phyloP scores from a whole-genome alignment of 345 rosid genomes.

The Pugionium cornutum region DNA sequence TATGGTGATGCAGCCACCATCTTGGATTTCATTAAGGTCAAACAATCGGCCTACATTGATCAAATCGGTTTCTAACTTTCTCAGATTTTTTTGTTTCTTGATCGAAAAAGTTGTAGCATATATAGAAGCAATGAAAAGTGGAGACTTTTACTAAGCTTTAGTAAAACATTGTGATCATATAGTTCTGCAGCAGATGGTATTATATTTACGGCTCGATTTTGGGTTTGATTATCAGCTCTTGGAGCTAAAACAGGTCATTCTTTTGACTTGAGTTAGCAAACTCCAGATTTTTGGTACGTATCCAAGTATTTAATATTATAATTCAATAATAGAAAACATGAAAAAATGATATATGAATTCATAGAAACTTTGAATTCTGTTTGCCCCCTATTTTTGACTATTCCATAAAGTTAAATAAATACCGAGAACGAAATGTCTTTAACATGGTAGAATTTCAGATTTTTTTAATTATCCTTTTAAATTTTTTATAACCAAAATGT shows the following conservation, averaged over 20 bases:
- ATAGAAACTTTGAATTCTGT: not conserved
- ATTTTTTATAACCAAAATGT: not conserved
- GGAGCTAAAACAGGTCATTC: not conserved
- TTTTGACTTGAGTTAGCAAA: not conserved
- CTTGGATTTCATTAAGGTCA: conserved; percentile 54
- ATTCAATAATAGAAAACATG: not conserved
- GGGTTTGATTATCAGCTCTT: not conserved
- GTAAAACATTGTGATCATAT: conserved; percentile 18
- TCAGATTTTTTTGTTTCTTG: not conserved
- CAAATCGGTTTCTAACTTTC: conserved; percentile 43
- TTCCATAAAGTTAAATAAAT: conserved; percentile 10
- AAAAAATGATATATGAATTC: not conserved
- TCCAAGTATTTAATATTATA: not conserved
- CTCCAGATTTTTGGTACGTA: not conserved
- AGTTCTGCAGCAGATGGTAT: not conserved
- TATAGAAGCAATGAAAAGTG: conserved; percentile 15
- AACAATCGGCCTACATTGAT: conserved; percentile 56
- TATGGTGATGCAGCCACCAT: conserved; percentile 64
- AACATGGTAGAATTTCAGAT: not conserved
- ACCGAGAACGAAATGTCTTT: not conserved
- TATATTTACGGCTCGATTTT: not conserved
- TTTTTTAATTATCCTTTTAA: not conserved
- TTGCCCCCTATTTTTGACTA: conserved; percentile 33
- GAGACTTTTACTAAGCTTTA: not conserved
- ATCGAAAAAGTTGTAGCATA: not conserved